Conservation (phyloP, 2,329 filamentous ascomycete genomes). For the Trichoderma sp. region DNA sequence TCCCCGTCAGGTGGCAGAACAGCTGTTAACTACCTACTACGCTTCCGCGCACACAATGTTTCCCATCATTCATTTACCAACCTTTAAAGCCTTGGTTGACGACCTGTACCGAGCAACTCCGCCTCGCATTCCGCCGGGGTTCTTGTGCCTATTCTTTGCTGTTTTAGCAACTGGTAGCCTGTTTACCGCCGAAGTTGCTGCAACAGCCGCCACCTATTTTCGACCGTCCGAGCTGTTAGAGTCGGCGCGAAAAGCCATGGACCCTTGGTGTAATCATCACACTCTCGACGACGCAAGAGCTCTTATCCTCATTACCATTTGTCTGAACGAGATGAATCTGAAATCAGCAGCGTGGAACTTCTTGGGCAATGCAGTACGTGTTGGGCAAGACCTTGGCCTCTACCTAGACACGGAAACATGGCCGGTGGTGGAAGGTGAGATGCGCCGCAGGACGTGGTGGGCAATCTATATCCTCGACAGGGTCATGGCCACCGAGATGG, state of each 20-base stretch:
- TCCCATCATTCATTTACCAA: constrained; percentile 86
- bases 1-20: constrained; percentile 67
- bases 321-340: constrained; percentile 81
- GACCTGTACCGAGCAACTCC: constrained; percentile 70
- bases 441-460: constrained; percentile 91
- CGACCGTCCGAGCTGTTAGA: constrained; percentile 68
- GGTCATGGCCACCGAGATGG: constrained; percentile 75
- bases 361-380: constrained; percentile 76
- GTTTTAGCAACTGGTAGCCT: constrained; percentile 82
- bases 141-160: constrained; percentile 78
- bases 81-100: constrained; percentile 75
- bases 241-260: constrained; percentile 66
- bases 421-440: constrained; percentile 77
- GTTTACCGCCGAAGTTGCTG: constrained; percentile 60
- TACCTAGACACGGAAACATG: constrained; percentile 74
- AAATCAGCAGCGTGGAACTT: constrained; percentile 85
- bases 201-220: constrained; percentile 52
- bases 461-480: constrained; percentile 87
- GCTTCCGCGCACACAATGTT: constrained; percentile 75
- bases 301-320: constrained; percentile 73
- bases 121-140: constrained; percentile 61
- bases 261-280: constrained; percentile 80
- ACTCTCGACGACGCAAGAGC: constrained; percentile 74
- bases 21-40: constrained; percentile 74
- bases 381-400: constrained; percentile 81